phyloP scores from a whole-genome alignment of 2,329 filamentous ascomycete species.

The Fusarium burgessii region DNA sequence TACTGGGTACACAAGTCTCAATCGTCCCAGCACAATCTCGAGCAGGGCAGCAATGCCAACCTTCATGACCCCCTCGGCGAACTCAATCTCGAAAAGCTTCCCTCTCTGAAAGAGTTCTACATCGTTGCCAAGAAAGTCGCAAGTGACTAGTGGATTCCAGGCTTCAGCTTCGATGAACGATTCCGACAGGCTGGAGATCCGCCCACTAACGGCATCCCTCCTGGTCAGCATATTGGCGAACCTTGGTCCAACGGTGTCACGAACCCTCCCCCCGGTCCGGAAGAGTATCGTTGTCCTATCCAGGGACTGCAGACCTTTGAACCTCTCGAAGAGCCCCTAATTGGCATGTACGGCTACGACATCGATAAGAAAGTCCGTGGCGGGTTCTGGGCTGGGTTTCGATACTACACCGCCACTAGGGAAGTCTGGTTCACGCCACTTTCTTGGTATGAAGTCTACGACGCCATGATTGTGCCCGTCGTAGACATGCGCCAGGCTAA shows the following conservation, averaged over 20 bases:
- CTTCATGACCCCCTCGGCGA: background rate
- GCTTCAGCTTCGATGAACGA: background rate
- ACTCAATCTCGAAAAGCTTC: background rate
- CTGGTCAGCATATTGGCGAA: background rate
- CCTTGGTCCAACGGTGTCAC: background rate
- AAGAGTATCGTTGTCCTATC: background rate
- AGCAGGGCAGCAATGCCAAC: no score
- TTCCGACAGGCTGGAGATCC: background rate
- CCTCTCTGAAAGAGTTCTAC: background rate
- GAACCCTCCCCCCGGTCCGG: background rate
- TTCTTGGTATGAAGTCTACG: background rate
- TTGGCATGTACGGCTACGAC: background rate
- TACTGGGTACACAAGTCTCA: no score
- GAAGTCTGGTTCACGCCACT: constrained; percentile 5
- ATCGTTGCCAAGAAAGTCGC: background rate
- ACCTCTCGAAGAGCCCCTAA: background rate
- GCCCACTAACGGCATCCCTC: background rate
- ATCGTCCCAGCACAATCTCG: no score
- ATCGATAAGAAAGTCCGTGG: background rate
- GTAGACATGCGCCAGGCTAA: background rate
- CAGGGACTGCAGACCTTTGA: background rate
- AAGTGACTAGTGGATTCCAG: background rate
- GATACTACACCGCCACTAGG: background rate
- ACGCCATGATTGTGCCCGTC: background rate
- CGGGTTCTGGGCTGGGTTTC: background rate